A percentile compares a stretch with the other conserved stretches of the same genome.
These are phyloP conservation scores for Lepiota subincarnata DNA, from an alignment of 768 basidiomycete species.

Conservation along the genomic window DNA sequence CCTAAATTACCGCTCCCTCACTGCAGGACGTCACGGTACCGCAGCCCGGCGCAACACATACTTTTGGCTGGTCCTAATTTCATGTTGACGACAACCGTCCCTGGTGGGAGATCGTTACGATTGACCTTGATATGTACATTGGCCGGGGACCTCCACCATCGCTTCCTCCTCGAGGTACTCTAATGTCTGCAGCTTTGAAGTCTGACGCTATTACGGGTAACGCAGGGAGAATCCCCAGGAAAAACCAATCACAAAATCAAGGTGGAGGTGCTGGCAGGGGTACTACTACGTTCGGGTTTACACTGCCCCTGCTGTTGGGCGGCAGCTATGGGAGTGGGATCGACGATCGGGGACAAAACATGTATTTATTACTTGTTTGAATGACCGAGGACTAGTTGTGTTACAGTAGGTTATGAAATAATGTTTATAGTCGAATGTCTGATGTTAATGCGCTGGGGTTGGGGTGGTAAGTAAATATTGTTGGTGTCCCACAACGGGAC, in stretches of 20 bases:
- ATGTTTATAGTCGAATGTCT: no score
- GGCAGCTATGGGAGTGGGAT: neutral
- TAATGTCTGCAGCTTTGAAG: neutral
- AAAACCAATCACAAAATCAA: neutral
- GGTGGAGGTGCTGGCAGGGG: neutral
- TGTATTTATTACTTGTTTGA: no score
- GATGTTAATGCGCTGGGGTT: no score
- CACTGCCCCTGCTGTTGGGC: neutral
- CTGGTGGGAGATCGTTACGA: constrained; percentile 26
- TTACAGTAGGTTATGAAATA: constrained; percentile 1
- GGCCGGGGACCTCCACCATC: constrained; percentile 14
- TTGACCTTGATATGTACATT: constrained; percentile 37
- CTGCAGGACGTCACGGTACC: no score
- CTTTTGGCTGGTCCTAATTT: no score
- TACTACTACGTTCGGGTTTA: neutral
- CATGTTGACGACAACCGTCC: neutral
- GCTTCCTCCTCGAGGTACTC: neutral
- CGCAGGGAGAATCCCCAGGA: neutral
- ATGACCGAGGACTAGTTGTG: no score
- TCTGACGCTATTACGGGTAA: neutral
- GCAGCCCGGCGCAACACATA: no score
- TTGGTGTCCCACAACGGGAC: no score
- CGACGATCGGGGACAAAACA: neutral
- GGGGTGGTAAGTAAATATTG: no score
- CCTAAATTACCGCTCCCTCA: no score